phyloP scores from a whole-genome alignment of 2,329 filamentous ascomycete genomes.

The Pseudovirgaria hyperparasitica region DNA sequence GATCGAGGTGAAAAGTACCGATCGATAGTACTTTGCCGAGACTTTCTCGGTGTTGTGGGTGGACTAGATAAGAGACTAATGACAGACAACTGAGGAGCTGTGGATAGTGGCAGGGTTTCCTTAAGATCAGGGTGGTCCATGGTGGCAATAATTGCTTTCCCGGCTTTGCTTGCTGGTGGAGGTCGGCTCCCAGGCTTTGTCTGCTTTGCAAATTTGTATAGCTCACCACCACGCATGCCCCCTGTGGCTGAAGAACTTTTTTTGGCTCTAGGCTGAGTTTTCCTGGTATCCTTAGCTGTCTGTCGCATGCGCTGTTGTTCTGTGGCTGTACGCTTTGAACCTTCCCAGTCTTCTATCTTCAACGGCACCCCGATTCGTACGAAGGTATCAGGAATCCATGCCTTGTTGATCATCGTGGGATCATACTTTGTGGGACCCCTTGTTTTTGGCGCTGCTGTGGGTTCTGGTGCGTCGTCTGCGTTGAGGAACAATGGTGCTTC shows the following conservation, averaged over 20 bases:
- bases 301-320: slow-evolving; percentile 7
- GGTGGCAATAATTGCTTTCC: no score
- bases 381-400: slow-evolving; percentile 56
- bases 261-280: neutral
- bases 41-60: no score
- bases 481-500: slow-evolving; percentile 12
- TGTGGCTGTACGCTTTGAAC: slow-evolving; percentile 14
- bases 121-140: no score
- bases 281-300: slow-evolving; percentile 1
- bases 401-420: slow-evolving; percentile 49
- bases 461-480: slow-evolving; percentile 22
- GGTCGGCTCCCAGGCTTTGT: slow-evolving; percentile 26
- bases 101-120: no score
- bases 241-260: slow-evolving; percentile 3
- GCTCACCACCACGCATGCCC: slow-evolving; percentile 11
- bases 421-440: slow-evolving; percentile 43
- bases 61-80: no score
- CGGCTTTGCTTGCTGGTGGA: no score
- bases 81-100: no score
- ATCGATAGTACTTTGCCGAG: no score
- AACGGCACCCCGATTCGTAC: slow-evolving; percentile 52
- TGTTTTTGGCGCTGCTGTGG: slow-evolving; percentile 27
- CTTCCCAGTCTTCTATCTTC: slow-evolving; percentile 53
- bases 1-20: no score
- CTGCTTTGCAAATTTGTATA: slow-evolving; percentile 20